phyloP scores from a whole-genome alignment of 176 grass and related monocot species.

The barley (Hordeum vulgare) region MorexV3_pseudomolecules_assembly NC_058518.1:381058037-381058536 shows the following conservation, averaged over 20 bases:
- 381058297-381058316: slow-evolving; percentile 25
- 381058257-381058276: no score
- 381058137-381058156: neutral
- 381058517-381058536: neutral
- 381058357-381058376: slow-evolving; percentile 18
- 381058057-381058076: neutral
- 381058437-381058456: neutral
- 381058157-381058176: neutral
- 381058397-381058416: neutral
- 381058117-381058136: neutral
- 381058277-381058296: neutral
- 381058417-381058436: slow-evolving; percentile 11
- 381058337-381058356: slow-evolving; percentile 42
- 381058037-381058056: neutral
- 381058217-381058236: neutral
- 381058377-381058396: neutral
- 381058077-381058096: neutral
- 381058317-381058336: slow-evolving; percentile 59
- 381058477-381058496: neutral
- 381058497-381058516: neutral
- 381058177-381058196: no score
- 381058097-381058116: neutral
- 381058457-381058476: neutral
- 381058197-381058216: neutral
- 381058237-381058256: no score